A percentile compares a stretch with the other conserved stretches of the same genome.
Evolutionary conservation across 1,284 basidiomycete genomes (phyloP).

Genomic region (Tilletia setariae): DNA sequence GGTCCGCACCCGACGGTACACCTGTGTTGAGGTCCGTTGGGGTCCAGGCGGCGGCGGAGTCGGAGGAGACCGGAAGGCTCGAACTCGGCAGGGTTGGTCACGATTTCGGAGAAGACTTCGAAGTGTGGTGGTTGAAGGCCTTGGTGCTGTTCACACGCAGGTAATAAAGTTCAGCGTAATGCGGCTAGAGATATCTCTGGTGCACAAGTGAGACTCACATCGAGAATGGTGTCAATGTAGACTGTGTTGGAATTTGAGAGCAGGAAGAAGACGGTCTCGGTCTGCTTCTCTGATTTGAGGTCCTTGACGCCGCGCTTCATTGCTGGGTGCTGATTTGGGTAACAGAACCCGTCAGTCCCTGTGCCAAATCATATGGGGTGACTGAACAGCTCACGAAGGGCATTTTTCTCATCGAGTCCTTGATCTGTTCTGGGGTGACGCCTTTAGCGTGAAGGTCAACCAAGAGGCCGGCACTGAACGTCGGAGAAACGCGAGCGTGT

Average conservation of each 20-base stretch:
- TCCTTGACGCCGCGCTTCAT: constrained; percentile 82
- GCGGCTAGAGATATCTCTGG: neutral
- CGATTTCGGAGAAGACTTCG: constrained; percentile 74
- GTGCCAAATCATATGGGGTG: no score
- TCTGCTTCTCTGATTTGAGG: constrained; percentile 63
- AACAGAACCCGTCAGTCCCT: neutral
- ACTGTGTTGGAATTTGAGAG: constrained; percentile 90
- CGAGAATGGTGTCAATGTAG: constrained; percentile 73
- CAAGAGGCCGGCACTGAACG: constrained; percentile 27
- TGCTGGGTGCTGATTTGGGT: constrained; percentile 76
- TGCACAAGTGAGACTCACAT: constrained; percentile 59
- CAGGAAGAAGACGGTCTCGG: constrained; percentile 76
- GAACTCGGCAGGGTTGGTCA: constrained; percentile 91
- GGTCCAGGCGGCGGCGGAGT: constrained; percentile 67
- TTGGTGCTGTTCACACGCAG: constrained; percentile 56
- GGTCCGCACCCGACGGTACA: constrained; percentile 85
- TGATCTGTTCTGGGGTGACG: constrained; percentile 70
- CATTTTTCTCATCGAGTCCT: constrained; percentile 71
- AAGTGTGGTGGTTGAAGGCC: constrained; percentile 59
- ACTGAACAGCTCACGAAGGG: constrained; percentile 70
- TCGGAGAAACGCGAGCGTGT: constrained; percentile 44
- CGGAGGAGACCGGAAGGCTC: constrained; percentile 70
- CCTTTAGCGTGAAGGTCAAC: constrained; percentile 44
- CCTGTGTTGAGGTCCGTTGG: constrained; percentile 66
- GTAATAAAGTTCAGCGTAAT: neutral